Base-by-base conservation (phyloP, 805 yeast species). In the Myxozyma melibiosi region DNA sequence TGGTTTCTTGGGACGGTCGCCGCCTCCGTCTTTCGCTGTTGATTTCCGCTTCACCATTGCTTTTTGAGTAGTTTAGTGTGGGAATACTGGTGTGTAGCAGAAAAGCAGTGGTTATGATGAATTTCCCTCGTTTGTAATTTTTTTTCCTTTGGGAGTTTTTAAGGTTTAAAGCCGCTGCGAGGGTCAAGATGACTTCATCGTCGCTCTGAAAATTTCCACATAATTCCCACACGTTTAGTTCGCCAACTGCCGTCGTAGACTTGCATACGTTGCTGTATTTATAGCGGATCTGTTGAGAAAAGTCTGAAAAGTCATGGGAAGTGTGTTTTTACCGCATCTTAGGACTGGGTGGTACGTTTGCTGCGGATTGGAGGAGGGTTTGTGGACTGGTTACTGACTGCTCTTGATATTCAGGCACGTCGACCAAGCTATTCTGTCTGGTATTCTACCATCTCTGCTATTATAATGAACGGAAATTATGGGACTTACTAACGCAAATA, bases 391-490 rank as follows among this genome's bases (percentile, higher is more conserved):
- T 39, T 27, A 28, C 18, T 25, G 28, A 20, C 14, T 33, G 16
- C 24, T 11, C 18, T n/a, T 33, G 35, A 14, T 16, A 13, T 5
- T 16, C 42, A 61, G 58, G 97, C 99, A 94, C 68, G 98, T 94
- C 31, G 99, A 94, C 73, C 98, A 94, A 69, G 96, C 99, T 5
- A 94, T 94, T 37, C 77, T 94, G 22, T 83, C 90, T n/a, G 61
- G 65, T 54, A 45, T 30, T 18, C 6, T 22, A 43, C 1, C 13
- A 4, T 5, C 18, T n/a, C 0, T 4, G 5, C 31, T 7, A 34
- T 34, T 9, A 5, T 6, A 18, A 34, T 25, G 31, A 45, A 3
- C 9, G 2, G 28, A 13, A 53, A 40, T 46, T n/a, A 13, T 14
- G 18, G 6, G 4, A 18, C 27, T 16, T 34, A 9, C 46, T 46